Conservation (phyloP, 306 rosid genomes). For the Vicia sativa region DNA sequence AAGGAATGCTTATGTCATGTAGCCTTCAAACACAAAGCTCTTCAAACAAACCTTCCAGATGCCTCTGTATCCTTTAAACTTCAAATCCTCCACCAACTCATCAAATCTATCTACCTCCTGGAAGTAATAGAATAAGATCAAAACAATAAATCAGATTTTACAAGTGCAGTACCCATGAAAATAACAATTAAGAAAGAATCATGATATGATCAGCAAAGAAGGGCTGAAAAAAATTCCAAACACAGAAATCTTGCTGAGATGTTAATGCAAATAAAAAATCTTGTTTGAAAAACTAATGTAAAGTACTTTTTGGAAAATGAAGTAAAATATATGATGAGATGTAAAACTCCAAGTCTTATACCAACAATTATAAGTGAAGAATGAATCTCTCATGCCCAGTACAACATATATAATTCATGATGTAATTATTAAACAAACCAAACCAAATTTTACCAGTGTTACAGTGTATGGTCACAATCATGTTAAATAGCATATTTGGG, state of each 20-base stretch:
- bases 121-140: slow-evolving; percentile 40
- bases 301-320: slow-evolving; percentile 20
- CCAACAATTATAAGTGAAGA: slow-evolving; percentile 15
- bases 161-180: slow-evolving; percentile 1
- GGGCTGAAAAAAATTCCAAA: slow-evolving; percentile 1
- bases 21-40: slow-evolving; percentile 27
- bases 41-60: slow-evolving; percentile 78
- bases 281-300: slow-evolving; percentile 15
- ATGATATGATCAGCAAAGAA: slow-evolving; percentile 1
- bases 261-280: slow-evolving; percentile 20
- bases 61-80: slow-evolving; percentile 72
- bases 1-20: slow-evolving; percentile 31
- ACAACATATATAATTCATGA: slow-evolving; percentile 17
- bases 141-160: slow-evolving; percentile 28
- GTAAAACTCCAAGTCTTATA: slow-evolving; percentile 10
- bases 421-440: slow-evolving; percentile 21
- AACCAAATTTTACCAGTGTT: slow-evolving; percentile 26
- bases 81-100: slow-evolving; percentile 73
- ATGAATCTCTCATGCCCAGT: slow-evolving; percentile 21
- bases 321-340: neutral
- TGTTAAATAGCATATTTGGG: slow-evolving; percentile 14
- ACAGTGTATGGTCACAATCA: slow-evolving; percentile 21
- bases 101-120: slow-evolving; percentile 94
- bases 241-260: slow-evolving; percentile 17
- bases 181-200: neutral